Percentiles rank a stretch among this genome's conserved stretches.
Conservation (phyloP, 2,329 filamentous ascomycete genomes). For the Epichloe baconii region DNA sequence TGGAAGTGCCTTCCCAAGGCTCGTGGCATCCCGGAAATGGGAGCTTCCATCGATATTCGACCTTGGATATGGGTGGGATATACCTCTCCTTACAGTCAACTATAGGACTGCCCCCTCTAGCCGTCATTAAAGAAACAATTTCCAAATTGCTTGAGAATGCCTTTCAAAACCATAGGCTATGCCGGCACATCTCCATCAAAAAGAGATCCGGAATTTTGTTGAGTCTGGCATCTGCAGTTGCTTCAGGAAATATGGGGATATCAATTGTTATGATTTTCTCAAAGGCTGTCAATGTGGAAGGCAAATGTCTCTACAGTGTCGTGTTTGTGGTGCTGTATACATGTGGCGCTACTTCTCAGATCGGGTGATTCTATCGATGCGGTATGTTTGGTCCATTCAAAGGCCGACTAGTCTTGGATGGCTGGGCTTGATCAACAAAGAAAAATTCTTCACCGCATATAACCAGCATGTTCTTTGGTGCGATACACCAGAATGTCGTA, state of each 20-base stretch:
- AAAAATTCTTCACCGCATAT: not conserved
- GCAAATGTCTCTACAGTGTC: not conserved
- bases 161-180: not conserved
- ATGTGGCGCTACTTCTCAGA: not conserved
- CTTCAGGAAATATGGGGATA: not conserved
- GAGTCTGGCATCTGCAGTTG: not conserved
- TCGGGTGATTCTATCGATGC: not conserved
- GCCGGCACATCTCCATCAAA: not conserved
- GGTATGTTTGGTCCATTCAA: not conserved
- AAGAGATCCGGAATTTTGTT: not conserved
- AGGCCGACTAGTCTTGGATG: constrained; percentile 1
- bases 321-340: constrained; percentile 1
- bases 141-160: not conserved
- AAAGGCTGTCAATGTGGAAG: not conserved
- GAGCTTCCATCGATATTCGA: not conserved
- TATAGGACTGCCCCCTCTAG: not conserved
- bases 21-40: not conserved
- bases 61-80: not conserved
- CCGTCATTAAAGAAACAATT: not conserved
- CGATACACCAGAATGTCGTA: not conserved
- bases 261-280: not conserved
- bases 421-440: not conserved
- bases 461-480: constrained; percentile 3
- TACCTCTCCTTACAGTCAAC: not conserved
- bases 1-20: not conserved